Base-by-base conservation (phyloP, 768 basidiomycete species). In the Xerocomellus dryophilus region DNA sequence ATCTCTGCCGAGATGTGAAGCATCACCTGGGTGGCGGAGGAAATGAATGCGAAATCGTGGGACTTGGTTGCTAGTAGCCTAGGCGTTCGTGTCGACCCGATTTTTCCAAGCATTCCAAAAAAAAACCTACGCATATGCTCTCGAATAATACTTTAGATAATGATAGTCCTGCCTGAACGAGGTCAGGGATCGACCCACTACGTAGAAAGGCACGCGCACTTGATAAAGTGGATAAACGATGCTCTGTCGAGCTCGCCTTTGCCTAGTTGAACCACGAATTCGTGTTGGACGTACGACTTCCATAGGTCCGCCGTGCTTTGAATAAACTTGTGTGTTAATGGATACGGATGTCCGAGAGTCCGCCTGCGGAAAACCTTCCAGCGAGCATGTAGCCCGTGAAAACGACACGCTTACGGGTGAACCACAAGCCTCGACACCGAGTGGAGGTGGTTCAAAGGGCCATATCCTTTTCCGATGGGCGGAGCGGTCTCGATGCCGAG, bases 371-470 rank as follows among this genome's bases (percentile, higher is more conserved):
- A 50, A 42, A 18, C 10, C 18, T 23, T 36, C 8, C 9, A 46
- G 50, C 12, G 34, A 18, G 32, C 6, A 21, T 17, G 34, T 10
- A 43, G 9, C 15, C 0, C 18, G 7, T 21, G 10, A 49, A 17
- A 32, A n/a, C 21, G 20, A 51, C 61, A 50, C 44, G 79, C 91
- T 60, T 63, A 84, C 84, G 71, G 70, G 1, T 82, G 80, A 17
- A 96, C 69, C 1, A 74, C 57, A 1, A 77, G 73, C 5, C 59
- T 71, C 2, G 74, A 64, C 14, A 84, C 73, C 0, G 82, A 74
- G 63, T 93, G 89, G 48, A 89, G 73, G 65, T 98, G 93, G 68
- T 98, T 93, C 18, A 98, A 76, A 3, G 94, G 94, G 1, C 93
- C 93, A 50, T 85, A 74, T 0, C 94, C 93, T 10, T 74, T 67